phyloP scores from a whole-genome alignment of 2,329 filamentous ascomycete species.

The Hymenoscyphus salicellus region DNA sequence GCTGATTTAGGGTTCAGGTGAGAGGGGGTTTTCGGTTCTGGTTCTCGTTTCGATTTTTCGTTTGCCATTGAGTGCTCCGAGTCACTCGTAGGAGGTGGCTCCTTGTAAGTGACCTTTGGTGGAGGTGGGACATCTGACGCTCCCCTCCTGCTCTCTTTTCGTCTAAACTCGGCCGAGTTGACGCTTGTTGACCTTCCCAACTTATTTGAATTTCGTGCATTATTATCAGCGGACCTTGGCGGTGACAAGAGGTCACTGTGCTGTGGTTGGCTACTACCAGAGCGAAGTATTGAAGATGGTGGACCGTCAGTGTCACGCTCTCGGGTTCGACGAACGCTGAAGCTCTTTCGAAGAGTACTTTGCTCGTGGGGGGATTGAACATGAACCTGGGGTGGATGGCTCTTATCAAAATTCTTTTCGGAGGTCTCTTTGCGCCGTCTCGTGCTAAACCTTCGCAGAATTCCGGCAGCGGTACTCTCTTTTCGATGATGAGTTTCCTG shows the following conservation, averaged over 20 bases:
- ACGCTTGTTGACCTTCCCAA: conserved; percentile 88
- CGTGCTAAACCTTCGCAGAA: conserved; percentile 88
- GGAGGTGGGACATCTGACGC: conserved; percentile 51
- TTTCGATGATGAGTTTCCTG: conserved; percentile 66
- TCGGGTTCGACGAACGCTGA: conserved; percentile 70
- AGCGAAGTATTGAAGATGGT: conserved; percentile 49
- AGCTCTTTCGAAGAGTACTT: conserved; percentile 73
- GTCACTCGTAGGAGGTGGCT: conserved; percentile 71
- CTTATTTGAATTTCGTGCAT: conserved; percentile 61
- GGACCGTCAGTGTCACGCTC: conserved; percentile 45
- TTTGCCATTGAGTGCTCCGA: conserved; percentile 67
- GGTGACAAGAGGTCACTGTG: conserved; percentile 77
- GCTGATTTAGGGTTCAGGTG: conserved; percentile 55
- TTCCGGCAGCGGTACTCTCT: conserved; percentile 79
- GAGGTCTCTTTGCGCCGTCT: conserved; percentile 68
- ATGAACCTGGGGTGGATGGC: conserved; percentile 69
- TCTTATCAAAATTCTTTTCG: conserved; percentile 49
- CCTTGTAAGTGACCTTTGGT: conserved; percentile 51
- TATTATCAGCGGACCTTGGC: conserved; percentile 59
- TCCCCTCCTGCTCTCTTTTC: conserved; percentile 57
- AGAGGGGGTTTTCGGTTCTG: conserved; percentile 43
- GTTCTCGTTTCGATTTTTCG: conserved; percentile 29
- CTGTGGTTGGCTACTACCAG: conserved; percentile 64
- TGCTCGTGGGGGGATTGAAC: conserved; percentile 75
- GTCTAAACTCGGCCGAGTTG: conserved; percentile 77